Evolutionary conservation across 225 moss, liverwort and hornwort genomes (phyloP).

Genomic region (Neckera pumila): DNA sequence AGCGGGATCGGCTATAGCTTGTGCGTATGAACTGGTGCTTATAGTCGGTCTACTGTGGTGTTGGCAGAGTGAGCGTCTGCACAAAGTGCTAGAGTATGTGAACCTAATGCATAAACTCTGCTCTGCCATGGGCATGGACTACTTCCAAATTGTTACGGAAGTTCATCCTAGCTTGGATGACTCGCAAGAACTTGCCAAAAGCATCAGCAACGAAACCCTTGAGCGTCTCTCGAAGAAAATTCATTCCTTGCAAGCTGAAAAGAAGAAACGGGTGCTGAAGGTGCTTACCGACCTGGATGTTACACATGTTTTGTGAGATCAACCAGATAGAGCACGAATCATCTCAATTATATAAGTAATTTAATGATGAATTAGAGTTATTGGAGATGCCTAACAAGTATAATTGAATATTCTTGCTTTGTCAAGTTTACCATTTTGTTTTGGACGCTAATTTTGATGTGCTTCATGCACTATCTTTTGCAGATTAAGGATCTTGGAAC

Average conservation of each 20-base stretch:
- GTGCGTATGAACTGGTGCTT: neutral
- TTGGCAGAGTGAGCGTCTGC: conserved; percentile 62
- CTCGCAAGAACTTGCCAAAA: conserved; percentile 60
- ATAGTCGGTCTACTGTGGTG: neutral
- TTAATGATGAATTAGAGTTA: neutral
- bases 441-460: neutral
- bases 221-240: conserved; percentile 69
- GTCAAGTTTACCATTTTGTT: neutral
- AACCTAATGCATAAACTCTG: conserved; percentile 68
- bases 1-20: neutral
- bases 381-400: neutral
- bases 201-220: conserved; percentile 85
- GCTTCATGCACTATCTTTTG: neutral
- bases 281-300: neutral
- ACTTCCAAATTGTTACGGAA: conserved; percentile 53
- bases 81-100: conserved; percentile 72
- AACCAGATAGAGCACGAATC: neutral
- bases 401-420: neutral
- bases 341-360: neutral
- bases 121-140: conserved; percentile 79
- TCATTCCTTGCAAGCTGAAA: conserved; percentile 67
- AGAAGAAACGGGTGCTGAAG: conserved; percentile 70
- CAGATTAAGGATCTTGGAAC: conserved; percentile 84
- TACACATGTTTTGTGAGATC: neutral
- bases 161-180: conserved; percentile 87